These are phyloP conservation scores for Passalora sequoiae DNA, from an alignment of 2,329 filamentous ascomycete genomes.

Conservation along the genomic window DNA sequence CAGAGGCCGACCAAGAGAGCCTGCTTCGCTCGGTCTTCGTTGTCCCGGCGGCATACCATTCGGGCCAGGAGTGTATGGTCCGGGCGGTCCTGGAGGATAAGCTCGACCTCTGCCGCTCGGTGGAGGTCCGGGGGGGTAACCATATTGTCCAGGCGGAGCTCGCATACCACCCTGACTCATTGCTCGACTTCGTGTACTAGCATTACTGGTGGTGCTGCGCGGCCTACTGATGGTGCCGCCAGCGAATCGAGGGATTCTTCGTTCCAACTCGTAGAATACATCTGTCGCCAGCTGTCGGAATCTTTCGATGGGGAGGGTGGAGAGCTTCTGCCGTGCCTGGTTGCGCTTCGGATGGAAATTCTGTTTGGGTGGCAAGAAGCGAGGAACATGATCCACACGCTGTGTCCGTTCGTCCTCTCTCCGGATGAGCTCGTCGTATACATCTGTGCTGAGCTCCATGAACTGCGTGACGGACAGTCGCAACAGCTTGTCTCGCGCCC, in stretches of 20 bases:
- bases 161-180: conserved; percentile 34
- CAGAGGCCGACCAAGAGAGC: conserved; percentile 60
- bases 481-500: conserved; percentile 89
- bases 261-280: conserved; percentile 90
- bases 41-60: conserved; percentile 39
- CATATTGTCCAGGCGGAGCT: conserved; percentile 27
- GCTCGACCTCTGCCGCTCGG: conserved; percentile 26
- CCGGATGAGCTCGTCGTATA: conserved; percentile 88
- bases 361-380: conserved; percentile 75
- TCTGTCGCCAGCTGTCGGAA: conserved; percentile 93
- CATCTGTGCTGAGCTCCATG: conserved; percentile 94
- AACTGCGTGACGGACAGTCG: conserved; percentile 89
- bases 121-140: conserved; percentile 8
- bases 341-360: conserved; percentile 96
- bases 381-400: conserved; percentile 52
- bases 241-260: conserved; percentile 78
- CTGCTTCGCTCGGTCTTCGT: conserved; percentile 35
- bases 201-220: conserved; percentile 59
- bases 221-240: conserved; percentile 63
- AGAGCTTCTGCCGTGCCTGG: conserved; percentile 91
- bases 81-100: conserved; percentile 22
- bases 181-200: conserved; percentile 24
- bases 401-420: conserved; percentile 61
- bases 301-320: conserved; percentile 76
- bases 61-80: conserved; percentile 23